phyloP scores from a whole-genome alignment of 2,329 filamentous ascomycete species.

The Xylariaceae sp. region DNA sequence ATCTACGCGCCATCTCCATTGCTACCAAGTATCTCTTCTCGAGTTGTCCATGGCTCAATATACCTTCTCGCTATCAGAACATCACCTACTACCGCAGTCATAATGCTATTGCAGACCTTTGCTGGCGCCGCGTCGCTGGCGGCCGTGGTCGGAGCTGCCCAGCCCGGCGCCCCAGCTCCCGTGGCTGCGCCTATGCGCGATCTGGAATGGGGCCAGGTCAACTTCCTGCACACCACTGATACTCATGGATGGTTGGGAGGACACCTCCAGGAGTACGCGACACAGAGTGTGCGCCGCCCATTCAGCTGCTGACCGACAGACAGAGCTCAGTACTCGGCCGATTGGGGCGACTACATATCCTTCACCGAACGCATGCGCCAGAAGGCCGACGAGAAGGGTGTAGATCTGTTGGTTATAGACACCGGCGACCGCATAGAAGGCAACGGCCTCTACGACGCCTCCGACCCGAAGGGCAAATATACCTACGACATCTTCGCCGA shows the following conservation, averaged over 20 bases:
- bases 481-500: conserved; percentile 81
- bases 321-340: conserved; percentile 83
- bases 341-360: conserved; percentile 97
- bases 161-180: conserved; percentile 74
- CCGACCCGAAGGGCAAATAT: conserved; percentile 77
- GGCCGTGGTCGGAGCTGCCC: conserved; percentile 42
- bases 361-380: conserved; percentile 77
- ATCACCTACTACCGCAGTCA: no score
- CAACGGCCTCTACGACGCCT: conserved; percentile 90
- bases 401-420: conserved; percentile 87
- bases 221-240: conserved; percentile 95
- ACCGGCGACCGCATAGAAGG: conserved; percentile 91
- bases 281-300: background rate
- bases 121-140: conserved; percentile 33
- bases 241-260: conserved; percentile 94
- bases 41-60: no score
- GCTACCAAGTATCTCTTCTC: no score
- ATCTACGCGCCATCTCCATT: no score
- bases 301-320: conserved; percentile 2
- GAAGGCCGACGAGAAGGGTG: conserved; percentile 68
- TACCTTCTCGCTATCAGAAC: no score
- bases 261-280: conserved; percentile 74
- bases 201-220: conserved; percentile 86
- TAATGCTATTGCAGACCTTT: conserved; percentile 24
- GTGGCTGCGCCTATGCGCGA: conserved; percentile 74